Percentiles rank a stretch among this genome's conserved stretches.
Evolutionary conservation across 1,139 yeast species (phyloP).

Genomic region (Eremothecium gossypii): DNA sequence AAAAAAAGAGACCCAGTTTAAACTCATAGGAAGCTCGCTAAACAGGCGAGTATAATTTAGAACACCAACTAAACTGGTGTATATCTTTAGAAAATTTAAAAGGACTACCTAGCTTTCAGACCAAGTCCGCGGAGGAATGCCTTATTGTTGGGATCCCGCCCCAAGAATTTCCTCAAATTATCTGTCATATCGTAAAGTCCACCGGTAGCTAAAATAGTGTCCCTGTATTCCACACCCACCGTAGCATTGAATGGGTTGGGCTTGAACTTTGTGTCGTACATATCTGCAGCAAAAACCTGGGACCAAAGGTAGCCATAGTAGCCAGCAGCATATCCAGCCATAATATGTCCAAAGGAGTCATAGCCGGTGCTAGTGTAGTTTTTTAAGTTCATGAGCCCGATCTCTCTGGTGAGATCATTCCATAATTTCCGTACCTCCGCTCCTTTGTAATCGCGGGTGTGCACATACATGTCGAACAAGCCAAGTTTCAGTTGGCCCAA

Average conservation of each 20-base stretch:
- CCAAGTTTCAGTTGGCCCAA: constrained; percentile 74
- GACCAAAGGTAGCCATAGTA: constrained; percentile 85
- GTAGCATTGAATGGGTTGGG: constrained; percentile 54
- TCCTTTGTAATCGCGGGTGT: constrained; percentile 38
- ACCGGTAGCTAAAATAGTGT: constrained; percentile 59
- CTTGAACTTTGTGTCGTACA: constrained; percentile 62
- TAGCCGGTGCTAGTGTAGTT: constrained; percentile 52
- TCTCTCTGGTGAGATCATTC: constrained; percentile 53
- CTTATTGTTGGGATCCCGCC: constrained; percentile 62
- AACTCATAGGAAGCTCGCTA: no score
- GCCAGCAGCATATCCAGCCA: constrained; percentile 79
- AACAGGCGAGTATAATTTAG: no score
- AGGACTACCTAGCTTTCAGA: not conserved
- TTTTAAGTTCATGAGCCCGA: constrained; percentile 49
- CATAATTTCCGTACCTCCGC: constrained; percentile 46
- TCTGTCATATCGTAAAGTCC: constrained; percentile 64
- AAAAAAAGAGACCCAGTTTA: no score
- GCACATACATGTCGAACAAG: constrained; percentile 64
- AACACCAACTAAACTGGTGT: no score
- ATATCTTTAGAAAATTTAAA: no score
- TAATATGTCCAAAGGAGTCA: constrained; percentile 65
- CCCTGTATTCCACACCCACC: constrained; percentile 61
- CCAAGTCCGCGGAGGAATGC: constrained; percentile 66
- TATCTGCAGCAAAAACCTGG: constrained; percentile 76
- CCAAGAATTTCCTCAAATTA: constrained; percentile 55